Evolutionary conservation across 352 stramenopile species (phyloP), one percentile per base, ranked within the genome.

Genomic region (Pythium brachiatum): DNA sequence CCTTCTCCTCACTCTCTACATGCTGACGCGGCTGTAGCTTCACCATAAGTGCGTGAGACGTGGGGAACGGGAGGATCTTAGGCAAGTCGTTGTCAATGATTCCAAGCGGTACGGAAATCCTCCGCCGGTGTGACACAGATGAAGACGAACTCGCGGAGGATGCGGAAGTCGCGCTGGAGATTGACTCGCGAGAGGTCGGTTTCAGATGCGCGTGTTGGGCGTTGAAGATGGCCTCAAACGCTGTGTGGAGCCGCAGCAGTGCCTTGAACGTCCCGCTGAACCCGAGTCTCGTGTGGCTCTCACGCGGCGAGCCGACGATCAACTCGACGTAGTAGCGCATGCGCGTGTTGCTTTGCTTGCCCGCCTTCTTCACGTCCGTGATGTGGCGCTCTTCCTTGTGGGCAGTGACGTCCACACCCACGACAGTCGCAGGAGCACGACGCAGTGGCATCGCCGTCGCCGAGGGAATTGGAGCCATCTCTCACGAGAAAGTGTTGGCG

Each of bases 321-420:
- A 90, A 46, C 64, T 90, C 81, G 57, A 90, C 79, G 62, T 90
- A 90, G 71, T 88, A 90, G 32, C 81, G 81, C 65, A 84, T 77
- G 43, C 68, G 81, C 38, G 82, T 47, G 52, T 80, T 77, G 50
- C 60, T 67, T 43, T 77, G 79, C 31, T 57, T 50, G n/a, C 15
- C 31, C 16, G 31, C 27, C 57, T 76, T 75, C 39, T 69, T 75
- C 20, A 66, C 47, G 64, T 89, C 70, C 0, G 78, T 75, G 54
- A 78, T 69, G 47, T 83, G 77, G 27, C 69, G 71, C 62, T 78
- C 76, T 61, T 90, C 78, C 67, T 84, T 87, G 76, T 90, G 78
- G 29, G 69, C 70, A 32, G 78, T 90, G 25, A 88, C 72, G 62
- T 90, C 78, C 43, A 90, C 75, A 29, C 75, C 73, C 12, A 90